Base-by-base conservation (phyloP, 169 alveolate genomes). In the Plasmodium adleri region DNA sequence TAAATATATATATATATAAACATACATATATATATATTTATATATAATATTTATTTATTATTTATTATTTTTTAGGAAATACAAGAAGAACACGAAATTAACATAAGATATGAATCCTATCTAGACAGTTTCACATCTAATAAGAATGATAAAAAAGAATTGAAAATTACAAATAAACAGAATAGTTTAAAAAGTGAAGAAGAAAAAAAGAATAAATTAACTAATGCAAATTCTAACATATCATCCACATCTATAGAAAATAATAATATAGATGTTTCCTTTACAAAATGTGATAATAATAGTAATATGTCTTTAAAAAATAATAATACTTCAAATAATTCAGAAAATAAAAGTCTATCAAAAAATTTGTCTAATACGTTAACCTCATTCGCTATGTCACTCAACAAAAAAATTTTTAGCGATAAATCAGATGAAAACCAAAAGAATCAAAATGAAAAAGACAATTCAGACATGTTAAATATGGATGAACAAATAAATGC, bases 101-200 rank as follows among this genome's bases (percentile, higher is more conserved):
- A 17, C 68, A 50, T 76, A n/a, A 39, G 89, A n/a, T 52, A 64
- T 56, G 89, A 76, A 50, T 76, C 89, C 24, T 76, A 76, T 26
- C 52, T 76, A 3, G 45, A 50, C 0, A 63, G 89, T 39, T n/a
- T 12, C 9, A 66, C 67, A 50, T 10, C 15, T 24, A 28, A 26
- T 7, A 39, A 15, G 3, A n/a, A 32, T 22, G 73, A 74, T 8
- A 49, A 71, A 70, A 74, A 59, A 22, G 88, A 74, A 26, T 4
- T 15, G 0, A 60, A 74, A 50, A 28, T 17, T 12, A 43, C 17
- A 47, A 74, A 39, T 49, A 50, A 28, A 60, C 73, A 26, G 32
- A 59, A 7, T 49, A 58, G 32, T 28, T 58, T 45, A 12, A 15
- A 22, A n/a, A 24, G 62, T 47, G 59, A 66, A 50, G 73, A 32